phyloP scores from a whole-genome alignment of 2,329 filamentous ascomycete genomes.

The Alternaria burnsii region DNA sequence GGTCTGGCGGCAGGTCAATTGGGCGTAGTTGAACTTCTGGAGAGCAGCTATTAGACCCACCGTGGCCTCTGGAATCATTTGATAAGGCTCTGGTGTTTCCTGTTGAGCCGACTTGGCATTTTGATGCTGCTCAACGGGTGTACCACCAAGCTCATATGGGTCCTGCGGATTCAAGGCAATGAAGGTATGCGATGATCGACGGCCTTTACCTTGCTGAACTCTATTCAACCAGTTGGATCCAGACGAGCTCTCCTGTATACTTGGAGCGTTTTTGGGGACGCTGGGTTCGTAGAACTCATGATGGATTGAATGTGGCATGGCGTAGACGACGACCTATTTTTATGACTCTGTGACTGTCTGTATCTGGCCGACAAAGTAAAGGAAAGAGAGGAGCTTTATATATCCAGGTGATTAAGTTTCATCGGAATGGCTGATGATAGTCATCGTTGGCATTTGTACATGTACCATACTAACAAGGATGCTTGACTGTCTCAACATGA shows the following conservation, averaged over 20 bases:
- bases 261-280: neutral
- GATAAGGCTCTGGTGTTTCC: neutral
- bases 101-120: neutral
- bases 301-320: neutral
- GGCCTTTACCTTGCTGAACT: neutral
- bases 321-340: neutral
- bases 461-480: neutral
- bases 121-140: neutral
- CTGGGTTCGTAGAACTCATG: neutral
- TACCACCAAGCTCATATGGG: neutral
- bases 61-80: neutral
- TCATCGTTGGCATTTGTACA: neutral
- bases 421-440: neutral
- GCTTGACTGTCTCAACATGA: neutral
- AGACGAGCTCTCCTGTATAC: neutral
- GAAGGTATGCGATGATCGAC: neutral
- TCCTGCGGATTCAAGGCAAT: neutral
- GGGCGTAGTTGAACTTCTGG: neutral
- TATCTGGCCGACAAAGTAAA: neutral
- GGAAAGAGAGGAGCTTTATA: neutral
- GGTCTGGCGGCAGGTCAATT: neutral
- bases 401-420: neutral
- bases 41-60: neutral
- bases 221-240: neutral
- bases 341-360: neutral